These are phyloP conservation scores for Diaporthe sp. DNA, from an alignment of 2,329 filamentous ascomycete species.

Conservation along the genomic window DNA sequence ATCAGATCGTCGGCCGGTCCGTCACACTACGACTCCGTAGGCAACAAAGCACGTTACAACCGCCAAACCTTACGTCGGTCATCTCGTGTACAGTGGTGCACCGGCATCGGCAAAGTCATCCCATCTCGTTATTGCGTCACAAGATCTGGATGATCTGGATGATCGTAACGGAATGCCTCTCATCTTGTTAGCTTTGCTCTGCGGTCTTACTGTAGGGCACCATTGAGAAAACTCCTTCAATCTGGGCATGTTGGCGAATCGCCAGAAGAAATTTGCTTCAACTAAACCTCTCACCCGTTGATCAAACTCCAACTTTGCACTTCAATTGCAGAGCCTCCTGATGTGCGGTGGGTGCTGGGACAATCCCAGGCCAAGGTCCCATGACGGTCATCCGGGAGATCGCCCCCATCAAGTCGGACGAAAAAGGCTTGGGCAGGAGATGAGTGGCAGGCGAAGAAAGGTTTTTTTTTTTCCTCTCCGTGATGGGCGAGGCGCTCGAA, in stretches of 20 bases:
- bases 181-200: background rate
- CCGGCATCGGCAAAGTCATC: background rate
- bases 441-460: background rate
- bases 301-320: slow-evolving; percentile 16
- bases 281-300: slow-evolving; percentile 2
- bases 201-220: background rate
- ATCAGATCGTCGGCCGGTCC: background rate
- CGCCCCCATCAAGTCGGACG: slow-evolving; percentile 15
- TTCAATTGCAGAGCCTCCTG: background rate
- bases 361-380: background rate
- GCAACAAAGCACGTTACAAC: background rate
- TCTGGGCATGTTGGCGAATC: background rate
- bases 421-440: background rate
- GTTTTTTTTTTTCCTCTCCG: background rate
- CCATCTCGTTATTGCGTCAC: background rate
- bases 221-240: background rate
- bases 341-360: background rate
- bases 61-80: background rate
- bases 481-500: background rate
- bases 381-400: slow-evolving; percentile 17
- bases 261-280: background rate
- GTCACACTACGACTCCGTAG: background rate
- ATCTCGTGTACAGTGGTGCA: background rate
- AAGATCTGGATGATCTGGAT: background rate
- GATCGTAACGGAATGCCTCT: background rate